These are phyloP conservation scores for Sclerotinia trifoliorum DNA, from an alignment of 2,329 filamentous ascomycete species.

Conservation along the genomic window DNA sequence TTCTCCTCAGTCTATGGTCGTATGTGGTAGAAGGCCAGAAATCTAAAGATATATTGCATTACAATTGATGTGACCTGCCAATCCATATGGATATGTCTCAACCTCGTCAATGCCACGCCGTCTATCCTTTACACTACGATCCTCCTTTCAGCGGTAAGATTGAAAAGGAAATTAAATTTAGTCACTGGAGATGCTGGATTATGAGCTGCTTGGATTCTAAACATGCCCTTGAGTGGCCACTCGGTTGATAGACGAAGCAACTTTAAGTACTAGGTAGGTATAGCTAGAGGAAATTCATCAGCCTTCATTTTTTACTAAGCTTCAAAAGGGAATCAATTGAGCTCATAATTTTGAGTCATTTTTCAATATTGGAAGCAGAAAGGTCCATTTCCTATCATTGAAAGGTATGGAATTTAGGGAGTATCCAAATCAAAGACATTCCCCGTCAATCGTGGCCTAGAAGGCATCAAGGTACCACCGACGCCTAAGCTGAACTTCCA, in stretches of 20 bases:
- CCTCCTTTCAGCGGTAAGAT: background rate
- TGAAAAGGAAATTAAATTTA: background rate
- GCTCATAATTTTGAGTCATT: background rate
- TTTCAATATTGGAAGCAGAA: background rate
- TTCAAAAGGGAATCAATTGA: background rate
- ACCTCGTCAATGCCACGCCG: background rate
- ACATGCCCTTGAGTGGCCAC: background rate
- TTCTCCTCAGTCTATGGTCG: constrained; percentile 12
- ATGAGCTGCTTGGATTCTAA: background rate
- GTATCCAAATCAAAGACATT: background rate
- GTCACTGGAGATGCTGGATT: no score
- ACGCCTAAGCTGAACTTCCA: constrained; percentile 13
- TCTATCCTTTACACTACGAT: background rate
- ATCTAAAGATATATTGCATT: background rate
- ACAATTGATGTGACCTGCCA: background rate
- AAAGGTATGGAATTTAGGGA: background rate
- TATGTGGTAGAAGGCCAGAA: rapidly evolving
- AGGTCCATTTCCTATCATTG: background rate
- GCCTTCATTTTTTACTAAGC: no score
- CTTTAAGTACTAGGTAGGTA: background rate
- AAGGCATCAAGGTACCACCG: background rate
- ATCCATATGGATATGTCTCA: no score
- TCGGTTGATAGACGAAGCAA: background rate
- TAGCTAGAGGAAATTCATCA: background rate
- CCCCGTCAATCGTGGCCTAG: background rate